phyloP scores from a whole-genome alignment of 2,329 filamentous ascomycete species.

The Triangularia verruculosa region DNA sequence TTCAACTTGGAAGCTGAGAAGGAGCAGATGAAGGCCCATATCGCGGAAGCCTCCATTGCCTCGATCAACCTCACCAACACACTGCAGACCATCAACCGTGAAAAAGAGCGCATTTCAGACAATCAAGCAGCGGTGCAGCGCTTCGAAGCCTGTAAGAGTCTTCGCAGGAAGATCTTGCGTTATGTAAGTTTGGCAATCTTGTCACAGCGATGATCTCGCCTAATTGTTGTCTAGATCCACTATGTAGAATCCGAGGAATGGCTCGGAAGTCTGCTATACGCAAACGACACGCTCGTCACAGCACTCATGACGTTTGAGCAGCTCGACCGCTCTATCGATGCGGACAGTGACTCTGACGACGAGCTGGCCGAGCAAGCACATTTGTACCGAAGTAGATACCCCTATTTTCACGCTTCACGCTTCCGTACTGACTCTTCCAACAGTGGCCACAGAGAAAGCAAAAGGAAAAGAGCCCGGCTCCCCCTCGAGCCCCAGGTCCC shows the following conservation, averaged over 20 bases:
- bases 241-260: slow-evolving; percentile 87
- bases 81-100: slow-evolving; percentile 86
- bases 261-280: slow-evolving; percentile 84
- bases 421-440: slow-evolving; percentile 25
- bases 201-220: neutral
- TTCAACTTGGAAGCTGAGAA: slow-evolving; percentile 90
- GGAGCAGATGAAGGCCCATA: slow-evolving; percentile 79
- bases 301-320: slow-evolving; percentile 94
- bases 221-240: slow-evolving; percentile 61
- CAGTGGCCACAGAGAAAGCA: slow-evolving; percentile 53
- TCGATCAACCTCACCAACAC: slow-evolving; percentile 88
- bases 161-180: slow-evolving; percentile 79
- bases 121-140: slow-evolving; percentile 70
- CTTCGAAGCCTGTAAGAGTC: slow-evolving; percentile 82
- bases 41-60: slow-evolving; percentile 84
- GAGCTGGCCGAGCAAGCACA: slow-evolving; percentile 65
- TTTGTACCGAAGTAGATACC: slow-evolving; percentile 56
- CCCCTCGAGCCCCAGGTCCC: slow-evolving; percentile 36
- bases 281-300: slow-evolving; percentile 93
- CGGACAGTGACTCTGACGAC: slow-evolving; percentile 68
- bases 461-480: slow-evolving; percentile 49
- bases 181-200: slow-evolving; percentile 54
- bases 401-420: neutral
- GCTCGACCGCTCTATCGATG: slow-evolving; percentile 80
- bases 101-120: slow-evolving; percentile 81